Percentiles rank a stretch among this genome's conserved stretches.
These are phyloP conservation scores for Tolypocladium tropicale DNA, from an alignment of 2,329 filamentous ascomycete species.

Conservation along the genomic window DNA sequence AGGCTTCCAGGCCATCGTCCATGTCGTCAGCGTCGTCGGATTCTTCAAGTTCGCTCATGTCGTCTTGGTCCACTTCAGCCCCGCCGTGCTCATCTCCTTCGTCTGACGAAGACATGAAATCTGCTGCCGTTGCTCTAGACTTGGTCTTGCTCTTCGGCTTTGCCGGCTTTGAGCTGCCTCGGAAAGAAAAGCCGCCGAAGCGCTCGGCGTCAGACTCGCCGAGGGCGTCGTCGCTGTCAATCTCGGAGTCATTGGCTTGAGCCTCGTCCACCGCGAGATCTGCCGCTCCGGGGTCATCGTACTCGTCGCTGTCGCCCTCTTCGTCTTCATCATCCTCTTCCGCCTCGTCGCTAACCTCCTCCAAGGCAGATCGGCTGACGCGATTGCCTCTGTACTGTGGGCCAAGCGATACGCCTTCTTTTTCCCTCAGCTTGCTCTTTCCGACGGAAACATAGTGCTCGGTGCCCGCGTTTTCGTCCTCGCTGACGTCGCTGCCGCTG, in stretches of 20 bases:
- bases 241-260: slow-evolving; percentile 46
- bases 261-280: slow-evolving; percentile 42
- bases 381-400: slow-evolving; percentile 70
- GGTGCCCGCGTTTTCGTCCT: slow-evolving; percentile 51
- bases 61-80: slow-evolving; percentile 20
- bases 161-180: slow-evolving; percentile 45
- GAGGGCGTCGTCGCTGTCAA: slow-evolving; percentile 60
- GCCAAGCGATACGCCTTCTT: slow-evolving; percentile 58
- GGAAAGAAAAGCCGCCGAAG: slow-evolving; percentile 62
- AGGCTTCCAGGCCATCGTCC: slow-evolving; percentile 24
- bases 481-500: slow-evolving; percentile 38
- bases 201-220: slow-evolving; percentile 75
- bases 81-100: slow-evolving; percentile 24
- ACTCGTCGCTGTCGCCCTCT: slow-evolving; percentile 35
- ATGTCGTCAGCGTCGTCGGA: slow-evolving; percentile 26
- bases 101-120: slow-evolving; percentile 44
- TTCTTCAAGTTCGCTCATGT: slow-evolving; percentile 22
- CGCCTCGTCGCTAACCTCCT: slow-evolving; percentile 45
- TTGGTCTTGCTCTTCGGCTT: slow-evolving; percentile 21
- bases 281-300: slow-evolving; percentile 45
- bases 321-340: slow-evolving; percentile 33
- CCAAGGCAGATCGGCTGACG: slow-evolving; percentile 59
- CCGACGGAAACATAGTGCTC: slow-evolving; percentile 81
- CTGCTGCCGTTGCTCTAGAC: slow-evolving; percentile 40
- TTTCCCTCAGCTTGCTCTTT: slow-evolving; percentile 75